Evolutionary conservation across 2,329 filamentous ascomycete genomes (phyloP).

Genomic region (Aspergillus tanneri): DNA sequence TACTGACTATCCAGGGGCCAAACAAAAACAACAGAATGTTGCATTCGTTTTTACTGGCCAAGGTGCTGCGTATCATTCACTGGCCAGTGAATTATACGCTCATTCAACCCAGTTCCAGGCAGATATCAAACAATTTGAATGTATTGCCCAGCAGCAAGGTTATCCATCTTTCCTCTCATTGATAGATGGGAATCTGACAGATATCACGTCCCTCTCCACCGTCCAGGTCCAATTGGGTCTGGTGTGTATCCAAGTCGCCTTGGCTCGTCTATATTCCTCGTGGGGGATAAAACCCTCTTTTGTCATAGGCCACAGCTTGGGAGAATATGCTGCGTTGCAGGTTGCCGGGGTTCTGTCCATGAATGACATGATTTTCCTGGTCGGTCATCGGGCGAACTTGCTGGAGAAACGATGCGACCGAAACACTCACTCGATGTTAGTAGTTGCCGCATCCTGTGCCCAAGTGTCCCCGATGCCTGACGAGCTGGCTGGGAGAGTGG

Average conservation of each 20-base stretch:
- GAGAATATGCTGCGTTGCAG: slow-evolving; percentile 39
- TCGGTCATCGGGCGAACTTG: slow-evolving; percentile 66
- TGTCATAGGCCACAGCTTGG: slow-evolving; percentile 52
- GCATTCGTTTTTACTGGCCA: no score
- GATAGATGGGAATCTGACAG: neutral
- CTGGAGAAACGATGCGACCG: slow-evolving; percentile 64
- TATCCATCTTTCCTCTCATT: slow-evolving; percentile 18
- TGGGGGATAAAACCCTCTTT: slow-evolving; percentile 47
- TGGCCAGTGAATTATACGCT: no score
- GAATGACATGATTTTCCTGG: slow-evolving; percentile 57
- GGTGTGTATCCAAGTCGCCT: slow-evolving; percentile 42
- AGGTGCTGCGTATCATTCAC: no score
- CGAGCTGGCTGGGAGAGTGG: slow-evolving; percentile 43
- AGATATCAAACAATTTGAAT: no score
- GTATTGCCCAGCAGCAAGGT: no score
- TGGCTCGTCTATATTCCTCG: slow-evolving; percentile 31
- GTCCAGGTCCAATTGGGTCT: slow-evolving; percentile 40
- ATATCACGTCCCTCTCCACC: neutral
- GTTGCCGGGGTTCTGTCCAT: slow-evolving; percentile 35
- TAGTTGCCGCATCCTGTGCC: slow-evolving; percentile 51
- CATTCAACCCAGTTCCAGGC: no score
- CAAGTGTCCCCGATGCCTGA: no score
- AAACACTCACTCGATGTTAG: slow-evolving; percentile 67
- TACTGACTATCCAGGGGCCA: no score
- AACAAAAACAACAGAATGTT: no score